Conservation (phyloP, 2,329 filamentous ascomycete genomes). For the Microsporum ferrugineum region DNA sequence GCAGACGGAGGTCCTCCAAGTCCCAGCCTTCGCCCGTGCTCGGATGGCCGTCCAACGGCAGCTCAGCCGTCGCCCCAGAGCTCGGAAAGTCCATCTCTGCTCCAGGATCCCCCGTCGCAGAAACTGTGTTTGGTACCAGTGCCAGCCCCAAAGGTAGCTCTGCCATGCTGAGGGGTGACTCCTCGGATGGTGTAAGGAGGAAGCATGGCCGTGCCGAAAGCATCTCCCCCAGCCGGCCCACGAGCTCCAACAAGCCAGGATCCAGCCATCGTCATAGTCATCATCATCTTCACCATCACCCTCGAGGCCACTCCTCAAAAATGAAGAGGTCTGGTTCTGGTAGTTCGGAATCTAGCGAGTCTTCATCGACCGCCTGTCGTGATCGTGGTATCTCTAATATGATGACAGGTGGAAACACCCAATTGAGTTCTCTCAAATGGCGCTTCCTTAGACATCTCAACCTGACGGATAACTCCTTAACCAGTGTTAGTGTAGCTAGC, state of each 20-base stretch:
- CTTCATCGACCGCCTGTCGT: slow-evolving; percentile 39
- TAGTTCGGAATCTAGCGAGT: slow-evolving; percentile 72
- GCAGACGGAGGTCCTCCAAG: slow-evolving; percentile 78
- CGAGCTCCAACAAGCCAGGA: slow-evolving; percentile 52
- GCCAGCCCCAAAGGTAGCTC: slow-evolving; percentile 37
- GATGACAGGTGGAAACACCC: slow-evolving; percentile 50
- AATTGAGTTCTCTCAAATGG: slow-evolving; percentile 78
- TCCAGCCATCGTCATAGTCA: slow-evolving; percentile 44
- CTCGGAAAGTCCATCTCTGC: slow-evolving; percentile 56
- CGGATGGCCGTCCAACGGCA: slow-evolving; percentile 46
- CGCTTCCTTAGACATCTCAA: slow-evolving; percentile 86
- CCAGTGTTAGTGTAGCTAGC: slow-evolving; percentile 62
- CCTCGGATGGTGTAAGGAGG: slow-evolving; percentile 38
- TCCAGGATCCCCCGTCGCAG: slow-evolving; percentile 52
- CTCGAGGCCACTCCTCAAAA: slow-evolving; percentile 53
- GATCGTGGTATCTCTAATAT: slow-evolving; percentile 68
- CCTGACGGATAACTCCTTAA: slow-evolving; percentile 81
- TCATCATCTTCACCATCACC: background rate
- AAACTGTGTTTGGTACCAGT: slow-evolving; percentile 37
- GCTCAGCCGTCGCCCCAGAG: slow-evolving; percentile 50
- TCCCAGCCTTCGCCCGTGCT: slow-evolving; percentile 65
- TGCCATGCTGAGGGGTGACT: slow-evolving; percentile 43
- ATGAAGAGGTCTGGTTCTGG: slow-evolving; percentile 79
- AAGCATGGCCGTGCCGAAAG: slow-evolving; percentile 49
- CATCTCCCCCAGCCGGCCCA: slow-evolving; percentile 67